Evolutionary conservation across 2,329 filamentous ascomycete species (phyloP), one percentile per base, ranked within the genome.

Genomic region (Penicillium sp.): DNA sequence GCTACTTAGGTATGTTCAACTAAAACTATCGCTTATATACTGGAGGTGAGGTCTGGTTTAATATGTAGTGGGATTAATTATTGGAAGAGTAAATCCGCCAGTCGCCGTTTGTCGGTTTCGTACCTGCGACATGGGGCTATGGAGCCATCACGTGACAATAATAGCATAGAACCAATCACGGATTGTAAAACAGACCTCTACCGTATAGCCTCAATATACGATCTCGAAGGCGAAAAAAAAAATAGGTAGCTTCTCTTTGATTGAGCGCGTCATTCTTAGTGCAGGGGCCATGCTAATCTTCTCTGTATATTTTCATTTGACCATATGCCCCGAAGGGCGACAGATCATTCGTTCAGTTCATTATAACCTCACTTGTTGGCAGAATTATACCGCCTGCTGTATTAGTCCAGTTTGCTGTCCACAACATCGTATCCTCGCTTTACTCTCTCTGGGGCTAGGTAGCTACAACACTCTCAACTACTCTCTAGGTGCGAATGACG

Each of bases 211-310:
- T 47, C 27, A 33, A 23, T 21, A 33, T 17, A 17, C 0, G 19
- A 21, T 2, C 4, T 17, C 10, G 29, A 13, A 31, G 12, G 2
- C 4, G 1, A 15, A 33, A 31, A 10, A 87, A 87, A 88, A 86
- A 84, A 84, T 79, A 81, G 80, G 81, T 82, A 84, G 85, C 82
- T 85, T 87, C 86, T 89, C 87, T 89, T 88, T 88, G 85, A 85
- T 86, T 85, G 82, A 88, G 86, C 87, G 87, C 92, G 89, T 93
- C 90, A 93, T 93, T 89, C 90, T 93, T 93, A 92, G 89, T 86
- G 84, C 83, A 86, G 84, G 84, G 87, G 87, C 87, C 87, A 89
- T 89, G 87, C 88, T 89, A 89, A 88, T 88, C 84, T 88, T 88
- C 85, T 88, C 84, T 87, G 82, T 86, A 85, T 85, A 81, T 81